Base-by-base conservation (phyloP, 179 eudicot species). In the Beta lomatogona region DNA sequence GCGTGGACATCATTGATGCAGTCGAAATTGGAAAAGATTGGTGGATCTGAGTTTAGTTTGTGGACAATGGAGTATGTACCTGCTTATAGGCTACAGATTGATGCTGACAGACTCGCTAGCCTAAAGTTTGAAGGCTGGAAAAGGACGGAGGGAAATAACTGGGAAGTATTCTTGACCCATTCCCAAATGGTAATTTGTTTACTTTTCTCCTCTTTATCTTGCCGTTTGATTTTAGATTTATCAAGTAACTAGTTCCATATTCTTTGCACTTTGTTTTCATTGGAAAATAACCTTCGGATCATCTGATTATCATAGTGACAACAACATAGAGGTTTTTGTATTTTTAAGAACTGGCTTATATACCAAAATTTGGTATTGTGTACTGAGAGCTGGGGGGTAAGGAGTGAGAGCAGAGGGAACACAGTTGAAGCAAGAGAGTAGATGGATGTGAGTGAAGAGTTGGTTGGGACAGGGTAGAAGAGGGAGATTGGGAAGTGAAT, bases 121-220 rank as follows among this genome's bases (percentile, higher is more conserved):
- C 76, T 91, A 75, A 88, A 92, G 71, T 84, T 93, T 80, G 94
- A 88, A 86, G 99, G 98, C 16, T 91, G 97, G 95, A 87, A 86
- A 83, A 82, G 71, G 72, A 73, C 88, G 54, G 85, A 78, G 46
- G 86, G 68, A 78, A 91, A 90, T 79, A 84, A 77, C 76, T 90
- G 91, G 91, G 97, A 93, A 88, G 87, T 90, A 84, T 85, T 88
- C 79, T 79, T 97, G 82, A 94, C 98, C 78, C 98, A 94, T 86
- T 90, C 93, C 74, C 97, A 97, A 88, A 93, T 94, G 99, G 99
- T 97, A 92, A 76, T 79, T 81, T 87, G 74, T 76, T 55, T 48
- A 54, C 57, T 84, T 58, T 52, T 69, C 25, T 6, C 68, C 28
- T 81, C 48, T 79, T 36, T 18, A 12, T 57, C 52, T 9, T 9